A percentile compares a stretch with the other conserved stretches of the same genome.
Conservation (phyloP, 108 stramenopile genomes). For the Asterionellopsis glacialis region DNA sequence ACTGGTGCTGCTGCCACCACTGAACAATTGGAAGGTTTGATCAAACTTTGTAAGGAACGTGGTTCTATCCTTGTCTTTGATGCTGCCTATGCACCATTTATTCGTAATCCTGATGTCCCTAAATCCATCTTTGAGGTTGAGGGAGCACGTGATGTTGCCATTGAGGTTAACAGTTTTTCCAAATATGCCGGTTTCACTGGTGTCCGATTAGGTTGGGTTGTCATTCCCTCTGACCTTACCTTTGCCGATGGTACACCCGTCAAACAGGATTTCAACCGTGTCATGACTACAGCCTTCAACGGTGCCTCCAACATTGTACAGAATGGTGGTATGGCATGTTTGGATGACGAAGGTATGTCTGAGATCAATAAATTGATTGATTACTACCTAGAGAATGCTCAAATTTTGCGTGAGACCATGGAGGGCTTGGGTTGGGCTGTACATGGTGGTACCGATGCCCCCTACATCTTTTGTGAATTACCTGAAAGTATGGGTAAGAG, state of each 20-base stretch:
- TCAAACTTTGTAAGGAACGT: constrained; percentile 88
- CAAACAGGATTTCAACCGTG: constrained; percentile 91
- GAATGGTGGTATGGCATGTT: constrained; percentile 89
- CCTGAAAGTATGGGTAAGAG: constrained; percentile 68
- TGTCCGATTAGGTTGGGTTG: constrained; percentile 96
- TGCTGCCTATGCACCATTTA: constrained; percentile 98
- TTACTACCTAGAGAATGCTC: constrained; percentile 96
- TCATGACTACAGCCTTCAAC: constrained; percentile 98
- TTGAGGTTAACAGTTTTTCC: constrained; percentile 90
- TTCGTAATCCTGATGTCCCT: constrained; percentile 86
- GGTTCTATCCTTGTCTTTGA: constrained; percentile 93
- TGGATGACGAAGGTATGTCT: constrained; percentile 87
- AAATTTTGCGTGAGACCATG: constrained; percentile 78
- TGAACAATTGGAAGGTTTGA: constrained; percentile 85
- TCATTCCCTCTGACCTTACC: constrained; percentile 84
- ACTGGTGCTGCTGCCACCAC: constrained; percentile 93
- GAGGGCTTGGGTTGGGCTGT: constrained; percentile 82
- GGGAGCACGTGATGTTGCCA: constrained; percentile 89
- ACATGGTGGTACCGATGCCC: constrained; percentile 92
- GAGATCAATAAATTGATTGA: constrained; percentile 94
- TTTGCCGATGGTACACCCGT: constrained; percentile 87
- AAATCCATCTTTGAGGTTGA: constrained; percentile 96
- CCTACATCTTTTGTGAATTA: constrained; percentile 92
- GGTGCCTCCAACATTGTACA: constrained; percentile 97
- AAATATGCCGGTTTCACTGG: constrained; percentile 98